phyloP scores from a whole-genome alignment of 306 rosid species.

The Biancaea sappan region DNA sequence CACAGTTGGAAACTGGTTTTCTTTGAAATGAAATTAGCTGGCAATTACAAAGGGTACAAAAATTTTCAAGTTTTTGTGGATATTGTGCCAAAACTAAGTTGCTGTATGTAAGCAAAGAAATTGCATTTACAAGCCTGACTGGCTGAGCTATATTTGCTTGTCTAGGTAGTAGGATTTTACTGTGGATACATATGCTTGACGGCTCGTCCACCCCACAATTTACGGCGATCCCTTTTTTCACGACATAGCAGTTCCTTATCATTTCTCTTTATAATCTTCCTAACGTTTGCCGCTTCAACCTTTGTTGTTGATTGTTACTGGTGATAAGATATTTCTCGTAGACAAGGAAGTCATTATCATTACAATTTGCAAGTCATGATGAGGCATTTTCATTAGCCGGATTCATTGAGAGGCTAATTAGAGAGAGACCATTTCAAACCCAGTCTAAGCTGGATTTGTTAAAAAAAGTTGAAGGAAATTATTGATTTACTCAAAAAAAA shows the following conservation, averaged over 20 bases:
- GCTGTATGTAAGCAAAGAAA: not conserved
- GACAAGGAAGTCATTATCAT: constrained; percentile 26
- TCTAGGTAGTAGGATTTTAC: not conserved
- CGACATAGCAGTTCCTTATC: constrained; percentile 18
- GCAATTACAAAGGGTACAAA: not conserved
- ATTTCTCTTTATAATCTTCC: not conserved
- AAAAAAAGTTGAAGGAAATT: too few relatives aligned
- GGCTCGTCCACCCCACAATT: not conserved
- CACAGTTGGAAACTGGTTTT: constrained; percentile 6
- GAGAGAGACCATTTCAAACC: too few relatives aligned
- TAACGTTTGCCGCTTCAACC: constrained; percentile 8
- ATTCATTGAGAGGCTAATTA: constrained; percentile 25
- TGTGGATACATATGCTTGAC: not conserved
- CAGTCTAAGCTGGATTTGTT: not conserved
- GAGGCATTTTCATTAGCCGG: constrained; percentile 22
- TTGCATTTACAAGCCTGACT: not conserved
- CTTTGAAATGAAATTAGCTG: not conserved
- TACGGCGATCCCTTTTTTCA: not conserved
- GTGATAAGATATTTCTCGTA: constrained; percentile 28
- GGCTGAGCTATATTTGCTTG: not conserved
- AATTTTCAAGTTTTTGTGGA: too few relatives aligned
- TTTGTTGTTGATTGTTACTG: not conserved
- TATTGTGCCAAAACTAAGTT: too few relatives aligned
- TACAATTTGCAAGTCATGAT: constrained; percentile 29
- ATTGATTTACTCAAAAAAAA: too few relatives aligned